Evolutionary conservation across 2,329 filamentous ascomycete species (phyloP).

Genomic region (Fusarium subtropicale): DNA sequence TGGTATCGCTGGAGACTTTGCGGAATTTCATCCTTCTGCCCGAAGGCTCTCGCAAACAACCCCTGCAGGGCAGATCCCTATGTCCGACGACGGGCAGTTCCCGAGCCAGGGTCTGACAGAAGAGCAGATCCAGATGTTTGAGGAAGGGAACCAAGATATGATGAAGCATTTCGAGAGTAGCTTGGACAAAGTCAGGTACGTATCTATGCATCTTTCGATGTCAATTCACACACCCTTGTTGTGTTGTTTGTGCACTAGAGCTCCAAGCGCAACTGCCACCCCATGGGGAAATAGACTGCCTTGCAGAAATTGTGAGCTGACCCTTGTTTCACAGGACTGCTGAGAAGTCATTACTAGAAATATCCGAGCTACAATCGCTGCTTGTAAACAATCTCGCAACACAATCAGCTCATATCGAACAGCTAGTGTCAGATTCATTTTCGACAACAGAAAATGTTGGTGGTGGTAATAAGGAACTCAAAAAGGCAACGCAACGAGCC

Average conservation of each 20-base stretch:
- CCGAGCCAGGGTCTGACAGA: slow-evolving; percentile 71
- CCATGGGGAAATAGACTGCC: slow-evolving; percentile 4
- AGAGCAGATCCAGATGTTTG: slow-evolving; percentile 93
- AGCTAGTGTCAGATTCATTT: slow-evolving; percentile 85
- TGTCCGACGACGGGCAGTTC: slow-evolving; percentile 37
- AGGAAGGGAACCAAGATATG: slow-evolving; percentile 92
- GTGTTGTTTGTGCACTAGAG: slow-evolving; percentile 12
- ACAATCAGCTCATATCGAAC: slow-evolving; percentile 89
- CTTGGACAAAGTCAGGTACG: slow-evolving; percentile 92
- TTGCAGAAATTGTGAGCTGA: slow-evolving; percentile 30
- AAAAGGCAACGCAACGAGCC: slow-evolving; percentile 78
- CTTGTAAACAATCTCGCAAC: slow-evolving; percentile 86
- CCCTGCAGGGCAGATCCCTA: slow-evolving; percentile 33
- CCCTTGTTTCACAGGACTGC: slow-evolving; percentile 70
- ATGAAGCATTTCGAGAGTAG: slow-evolving; percentile 93
- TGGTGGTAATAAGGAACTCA: slow-evolving; percentile 90
- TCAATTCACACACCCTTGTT: slow-evolving; percentile 12
- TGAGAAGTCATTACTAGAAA: slow-evolving; percentile 91
- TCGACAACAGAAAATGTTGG: slow-evolving; percentile 87
- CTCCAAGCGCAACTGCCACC: slow-evolving; percentile 12
- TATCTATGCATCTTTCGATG: slow-evolving; percentile 40
- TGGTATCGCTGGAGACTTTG: slow-evolving; percentile 52
- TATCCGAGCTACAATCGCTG: slow-evolving; percentile 89
- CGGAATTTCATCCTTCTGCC: slow-evolving; percentile 47
- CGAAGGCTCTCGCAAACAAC: slow-evolving; percentile 36